Conservation (phyloP, 2,329 filamentous ascomycete genomes). For the Paecilomyces variotii region DNA sequence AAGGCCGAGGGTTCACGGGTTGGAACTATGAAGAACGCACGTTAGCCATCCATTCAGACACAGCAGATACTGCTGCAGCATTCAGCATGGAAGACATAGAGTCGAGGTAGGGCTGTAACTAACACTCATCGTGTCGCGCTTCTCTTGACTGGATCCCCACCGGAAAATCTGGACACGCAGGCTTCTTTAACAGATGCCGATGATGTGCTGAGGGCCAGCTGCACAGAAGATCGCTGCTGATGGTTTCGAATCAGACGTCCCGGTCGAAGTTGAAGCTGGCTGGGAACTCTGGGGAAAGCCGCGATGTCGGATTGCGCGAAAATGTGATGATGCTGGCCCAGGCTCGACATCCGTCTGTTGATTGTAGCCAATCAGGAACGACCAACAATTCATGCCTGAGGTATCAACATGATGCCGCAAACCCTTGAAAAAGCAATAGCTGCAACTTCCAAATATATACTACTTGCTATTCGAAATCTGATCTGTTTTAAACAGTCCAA, state of each 20-base stretch:
- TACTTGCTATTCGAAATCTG: neutral
- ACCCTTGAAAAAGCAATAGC: neutral
- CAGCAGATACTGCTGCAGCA: neutral
- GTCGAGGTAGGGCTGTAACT: slow-evolving; percentile 8
- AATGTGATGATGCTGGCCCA: slow-evolving; percentile 24
- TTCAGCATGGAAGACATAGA: slow-evolving; percentile 7
- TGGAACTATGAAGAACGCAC: slow-evolving; percentile 54
- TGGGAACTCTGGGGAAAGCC: slow-evolving; percentile 8
- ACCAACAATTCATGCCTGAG: slow-evolving; percentile 17
- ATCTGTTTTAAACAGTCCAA: neutral
- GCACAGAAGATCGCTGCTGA: neutral
- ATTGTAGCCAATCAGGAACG: slow-evolving; percentile 16
- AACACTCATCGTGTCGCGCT: slow-evolving; percentile 24
- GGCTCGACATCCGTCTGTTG: slow-evolving; percentile 1
- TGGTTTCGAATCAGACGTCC: slow-evolving; percentile 3
- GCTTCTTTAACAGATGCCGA: neutral
- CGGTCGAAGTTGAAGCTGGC: slow-evolving; percentile 6
- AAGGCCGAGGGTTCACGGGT: slow-evolving; percentile 91
- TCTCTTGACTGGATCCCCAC: neutral
- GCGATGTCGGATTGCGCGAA: slow-evolving; percentile 19
- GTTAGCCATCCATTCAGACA: slow-evolving; percentile 12
- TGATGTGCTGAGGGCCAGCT: neutral
- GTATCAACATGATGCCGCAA: slow-evolving; percentile 1
- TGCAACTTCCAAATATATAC: neutral
- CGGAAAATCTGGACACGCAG: neutral